Conservation (phyloP, 768 basidiomycete genomes). For the Collybia sordida region DNA sequence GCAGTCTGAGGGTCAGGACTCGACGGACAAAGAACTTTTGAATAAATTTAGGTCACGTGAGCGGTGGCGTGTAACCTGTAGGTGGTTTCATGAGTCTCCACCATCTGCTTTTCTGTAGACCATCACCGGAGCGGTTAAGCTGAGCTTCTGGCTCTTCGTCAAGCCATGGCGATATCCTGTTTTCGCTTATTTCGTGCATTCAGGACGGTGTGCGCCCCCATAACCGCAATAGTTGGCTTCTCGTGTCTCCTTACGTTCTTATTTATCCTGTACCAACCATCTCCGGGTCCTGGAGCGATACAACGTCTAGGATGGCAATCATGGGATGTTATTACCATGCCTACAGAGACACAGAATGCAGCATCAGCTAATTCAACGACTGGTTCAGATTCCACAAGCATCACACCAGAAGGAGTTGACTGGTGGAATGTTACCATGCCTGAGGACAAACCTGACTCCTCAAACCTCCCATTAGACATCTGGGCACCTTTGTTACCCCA, state of each 20-base stretch:
- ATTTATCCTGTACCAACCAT: constrained; percentile 81
- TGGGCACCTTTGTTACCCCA: constrained; percentile 79
- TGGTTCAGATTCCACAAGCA: constrained; percentile 3
- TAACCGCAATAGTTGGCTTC: constrained; percentile 63
- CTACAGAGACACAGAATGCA: constrained; percentile 10
- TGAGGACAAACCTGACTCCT: constrained; percentile 46
- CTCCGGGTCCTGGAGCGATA: constrained; percentile 63
- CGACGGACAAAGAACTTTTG: constrained; percentile 1
- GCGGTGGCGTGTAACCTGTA: constrained; percentile 1
- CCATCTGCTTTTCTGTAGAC: constrained; percentile 1
- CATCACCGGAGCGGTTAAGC: neutral
- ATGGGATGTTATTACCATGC: constrained; percentile 65
- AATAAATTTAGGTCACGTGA: constrained; percentile 17
- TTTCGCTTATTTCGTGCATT: constrained; percentile 49
- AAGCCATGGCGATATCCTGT: constrained; percentile 38
- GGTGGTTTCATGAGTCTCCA: neutral
- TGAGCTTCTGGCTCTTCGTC: constrained; percentile 16
- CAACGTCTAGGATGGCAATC: constrained; percentile 88
- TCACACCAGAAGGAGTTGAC: constrained; percentile 41
- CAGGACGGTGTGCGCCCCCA: constrained; percentile 56
- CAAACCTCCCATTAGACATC: constrained; percentile 74
- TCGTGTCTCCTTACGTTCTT: constrained; percentile 71
- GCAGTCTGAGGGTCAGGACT: neutral
- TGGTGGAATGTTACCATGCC: constrained; percentile 67
- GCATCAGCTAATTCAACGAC: constrained; percentile 12